A percentile compares a stretch with the other conserved stretches of the same genome.
Conservation (phyloP, 768 basidiomycete genomes). For the Chlorophyllum brunneum region DNA sequence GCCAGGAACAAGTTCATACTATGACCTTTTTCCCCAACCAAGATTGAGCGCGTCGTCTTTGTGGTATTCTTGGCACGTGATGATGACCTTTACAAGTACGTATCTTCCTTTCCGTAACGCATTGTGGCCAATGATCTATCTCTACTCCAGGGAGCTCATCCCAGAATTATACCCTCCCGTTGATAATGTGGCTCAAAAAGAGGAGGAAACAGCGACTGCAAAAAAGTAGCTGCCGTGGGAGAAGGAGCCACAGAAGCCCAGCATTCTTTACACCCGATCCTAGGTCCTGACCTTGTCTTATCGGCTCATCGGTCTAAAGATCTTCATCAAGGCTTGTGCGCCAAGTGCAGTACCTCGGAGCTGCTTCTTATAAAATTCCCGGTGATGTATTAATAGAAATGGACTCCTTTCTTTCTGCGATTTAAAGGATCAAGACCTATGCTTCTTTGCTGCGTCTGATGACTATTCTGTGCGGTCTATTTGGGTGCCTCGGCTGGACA, state of each 20-base stretch:
- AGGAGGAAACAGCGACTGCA: not conserved
- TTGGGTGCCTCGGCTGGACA: not conserved
- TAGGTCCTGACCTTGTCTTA: not conserved
- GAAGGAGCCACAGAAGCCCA: not conserved
- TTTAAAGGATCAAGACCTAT: not conserved
- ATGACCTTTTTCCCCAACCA: not conserved
- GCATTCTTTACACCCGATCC: not conserved
- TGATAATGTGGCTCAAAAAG: too few relatives aligned
- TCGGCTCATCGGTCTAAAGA: too few relatives aligned
- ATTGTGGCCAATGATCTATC: not conserved
- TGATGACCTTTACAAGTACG: constrained; percentile 61
- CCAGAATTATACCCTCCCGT: constrained; percentile 60
- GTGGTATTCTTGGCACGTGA: constrained; percentile 70
- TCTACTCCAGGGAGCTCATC: constrained; percentile 36
- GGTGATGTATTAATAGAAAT: not conserved
- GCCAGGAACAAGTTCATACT: not conserved
- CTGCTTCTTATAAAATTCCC: not conserved
- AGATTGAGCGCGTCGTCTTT: constrained; percentile 74
- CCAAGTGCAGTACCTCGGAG: not conserved
- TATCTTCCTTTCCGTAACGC: constrained; percentile 12
- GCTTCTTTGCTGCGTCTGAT: not conserved
- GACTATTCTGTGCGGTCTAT: not conserved
- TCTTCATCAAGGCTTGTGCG: too few relatives aligned
- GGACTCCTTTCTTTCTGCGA: not conserved
- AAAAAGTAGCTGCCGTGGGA: not conserved